Evolutionary conservation across 169 alveolate species (phyloP).

Genomic region (Neospora caninum): DNA sequence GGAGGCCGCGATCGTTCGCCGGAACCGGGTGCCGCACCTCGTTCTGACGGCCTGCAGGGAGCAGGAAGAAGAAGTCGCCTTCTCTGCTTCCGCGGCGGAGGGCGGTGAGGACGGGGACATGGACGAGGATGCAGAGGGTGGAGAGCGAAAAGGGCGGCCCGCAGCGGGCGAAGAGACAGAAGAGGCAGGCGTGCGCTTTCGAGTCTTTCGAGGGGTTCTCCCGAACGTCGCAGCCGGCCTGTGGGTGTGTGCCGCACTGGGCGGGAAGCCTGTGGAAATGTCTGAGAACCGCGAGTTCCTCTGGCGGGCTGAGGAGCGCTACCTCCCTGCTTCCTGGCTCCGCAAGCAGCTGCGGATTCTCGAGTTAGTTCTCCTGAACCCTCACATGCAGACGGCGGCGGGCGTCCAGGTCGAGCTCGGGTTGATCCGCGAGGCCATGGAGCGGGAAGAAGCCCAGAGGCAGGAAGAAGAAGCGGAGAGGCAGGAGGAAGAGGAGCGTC

Average conservation of each 20-base stretch:
- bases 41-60: not conserved
- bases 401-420: slow-evolving; percentile 47
- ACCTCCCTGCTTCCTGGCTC: slow-evolving; percentile 50
- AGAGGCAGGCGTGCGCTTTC: not conserved
- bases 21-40: not conserved
- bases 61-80: not conserved
- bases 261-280: slow-evolving; percentile 45
- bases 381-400: slow-evolving; percentile 21
- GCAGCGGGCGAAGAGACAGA: not conserved
- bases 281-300: slow-evolving; percentile 42
- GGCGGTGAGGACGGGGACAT: slow-evolving; percentile 1
- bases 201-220: slow-evolving; percentile 7
- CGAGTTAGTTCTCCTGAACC: slow-evolving; percentile 25
- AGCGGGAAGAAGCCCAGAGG: slow-evolving; percentile 19
- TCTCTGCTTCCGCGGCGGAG: not conserved
- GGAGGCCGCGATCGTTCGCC: not conserved
- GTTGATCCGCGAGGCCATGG: slow-evolving; percentile 19
- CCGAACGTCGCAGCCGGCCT: slow-evolving; percentile 40
- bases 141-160: too few relatives aligned
- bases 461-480: not conserved
- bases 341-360: slow-evolving; percentile 48
- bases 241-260: slow-evolving; percentile 63
- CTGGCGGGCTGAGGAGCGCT: slow-evolving; percentile 12
- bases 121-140: slow-evolving; percentile 33
- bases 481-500: not conserved